phyloP scores from a whole-genome alignment of 768 basidiomycete species.

The Russula foetens region DNA sequence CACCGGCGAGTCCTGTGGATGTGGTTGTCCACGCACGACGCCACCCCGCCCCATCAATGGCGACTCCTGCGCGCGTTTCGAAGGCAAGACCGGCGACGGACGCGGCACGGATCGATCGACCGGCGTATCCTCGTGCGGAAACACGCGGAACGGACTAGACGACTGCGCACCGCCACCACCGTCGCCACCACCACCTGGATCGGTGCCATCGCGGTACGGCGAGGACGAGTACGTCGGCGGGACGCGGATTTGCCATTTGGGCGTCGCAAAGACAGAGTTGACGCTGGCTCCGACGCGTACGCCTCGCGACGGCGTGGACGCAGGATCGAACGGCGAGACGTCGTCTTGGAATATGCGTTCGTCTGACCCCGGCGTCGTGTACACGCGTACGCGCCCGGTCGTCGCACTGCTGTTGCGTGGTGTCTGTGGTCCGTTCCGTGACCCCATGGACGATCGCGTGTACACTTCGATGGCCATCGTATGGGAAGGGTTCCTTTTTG shows the following conservation, averaged over 20 bases:
- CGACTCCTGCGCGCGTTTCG: slow-evolving; percentile 7
- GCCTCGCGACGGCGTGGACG: slow-evolving; percentile 74
- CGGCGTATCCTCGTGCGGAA: slow-evolving; percentile 7
- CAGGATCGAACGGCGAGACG: slow-evolving; percentile 64
- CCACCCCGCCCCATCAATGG: slow-evolving; percentile 4
- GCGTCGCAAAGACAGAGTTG: slow-evolving; percentile 14
- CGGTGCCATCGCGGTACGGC: not conserved
- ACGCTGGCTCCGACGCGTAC: slow-evolving; percentile 31
- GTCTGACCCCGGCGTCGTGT: slow-evolving; percentile 21
- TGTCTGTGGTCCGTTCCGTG: slow-evolving; percentile 41
- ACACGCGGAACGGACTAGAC: slow-evolving; percentile 2
- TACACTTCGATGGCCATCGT: slow-evolving; percentile 19
- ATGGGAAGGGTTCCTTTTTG: slow-evolving; percentile 23
- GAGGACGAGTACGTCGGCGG: not conserved
- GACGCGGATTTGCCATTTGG: slow-evolving; percentile 14
- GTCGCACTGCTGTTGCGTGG: slow-evolving; percentile 46
- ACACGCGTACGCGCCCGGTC: slow-evolving; percentile 25
- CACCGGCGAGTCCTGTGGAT: not conserved
- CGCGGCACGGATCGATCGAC: slow-evolving; percentile 11
- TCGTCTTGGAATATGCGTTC: slow-evolving; percentile 30
- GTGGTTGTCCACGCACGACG: not conserved
- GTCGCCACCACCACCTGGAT: no score
- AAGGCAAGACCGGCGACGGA: not conserved
- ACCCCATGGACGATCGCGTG: slow-evolving; percentile 34
- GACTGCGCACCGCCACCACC: not conserved